Evolutionary conservation across 2,329 filamentous ascomycete species (phyloP), one percentile per base, ranked within the genome.

Genomic region (Coccinonectria pachysandricola): DNA sequence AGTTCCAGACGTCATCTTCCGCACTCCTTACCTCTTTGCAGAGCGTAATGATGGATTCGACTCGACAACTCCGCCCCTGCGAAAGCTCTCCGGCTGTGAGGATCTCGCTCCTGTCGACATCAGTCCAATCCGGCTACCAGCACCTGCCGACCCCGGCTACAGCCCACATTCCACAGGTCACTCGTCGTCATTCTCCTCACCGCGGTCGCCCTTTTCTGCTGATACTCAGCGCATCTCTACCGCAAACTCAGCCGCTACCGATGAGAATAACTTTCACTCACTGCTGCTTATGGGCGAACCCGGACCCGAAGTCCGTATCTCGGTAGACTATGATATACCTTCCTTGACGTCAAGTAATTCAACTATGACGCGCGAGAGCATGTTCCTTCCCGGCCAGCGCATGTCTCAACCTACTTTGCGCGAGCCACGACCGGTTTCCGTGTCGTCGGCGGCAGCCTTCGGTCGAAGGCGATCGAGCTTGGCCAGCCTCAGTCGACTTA

Each of bases 281-380:
- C 59, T 82, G 16, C 62, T 82, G 5, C 69, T 45, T 19, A 45
- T 84, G 52, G 79, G 79, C 27, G 80, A 86, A 37, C 79, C 78
- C 12, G 78, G 77, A 0, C 80, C 79, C 0, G 79, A 85, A 42
- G 59, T 75, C 6, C 73, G 80, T 23, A 69, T 79, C 18, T 87
- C 81, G 1, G 65, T 76, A 16, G 77, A 81, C 36, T 56, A 57
- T 21, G 80, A 83, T 40, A 74, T 83, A 9, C 79, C 81, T 3
- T 86, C 81, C 2, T 55, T 68, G 37, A 82, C 79, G 2, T 85
- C 79, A 46, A 84, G 78, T 46, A 75, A 79, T 40, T 86, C 82
- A 7, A 84, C 79, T 7, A 83, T 79, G 71, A 79, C 77, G 6
- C 69, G 74, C 23, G 75, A 82, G 39, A 81, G 79, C 42, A 60